A percentile compares a stretch with the other conserved stretches of the same genome.
Conservation (phyloP, 2,329 filamentous ascomycete species). For the Aspergillus costaricaensis region DNA sequence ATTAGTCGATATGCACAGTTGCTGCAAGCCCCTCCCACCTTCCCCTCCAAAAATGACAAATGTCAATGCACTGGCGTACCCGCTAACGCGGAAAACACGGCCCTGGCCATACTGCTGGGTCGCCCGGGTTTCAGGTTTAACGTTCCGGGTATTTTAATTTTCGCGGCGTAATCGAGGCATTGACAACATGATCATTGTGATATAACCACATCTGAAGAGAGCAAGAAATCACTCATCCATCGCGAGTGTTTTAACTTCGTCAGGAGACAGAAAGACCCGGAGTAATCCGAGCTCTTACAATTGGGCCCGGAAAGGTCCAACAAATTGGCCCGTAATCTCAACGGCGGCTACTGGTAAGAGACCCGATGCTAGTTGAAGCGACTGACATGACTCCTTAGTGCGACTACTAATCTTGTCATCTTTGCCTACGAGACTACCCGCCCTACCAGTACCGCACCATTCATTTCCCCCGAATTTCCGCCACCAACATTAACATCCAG, state of each 20-base stretch:
- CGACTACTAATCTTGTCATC: neutral
- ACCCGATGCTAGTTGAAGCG: neutral
- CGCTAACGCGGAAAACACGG: conserved; percentile 33
- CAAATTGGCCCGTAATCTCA: neutral
- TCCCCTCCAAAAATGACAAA: conserved; percentile 9
- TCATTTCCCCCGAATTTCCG: neutral
- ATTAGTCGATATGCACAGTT: neutral
- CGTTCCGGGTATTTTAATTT: conserved; percentile 6
- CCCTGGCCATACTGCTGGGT: conserved; percentile 32
- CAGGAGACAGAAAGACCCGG: neutral
- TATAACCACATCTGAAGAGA: neutral
- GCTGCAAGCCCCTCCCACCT: conserved; percentile 16
- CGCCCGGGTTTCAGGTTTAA: conserved; percentile 30
- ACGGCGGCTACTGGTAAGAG: neutral
- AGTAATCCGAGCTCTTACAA: neutral
- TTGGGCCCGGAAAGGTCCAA: neutral
- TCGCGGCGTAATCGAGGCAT: neutral
- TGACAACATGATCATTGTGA: neutral
- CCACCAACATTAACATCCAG: neutral
- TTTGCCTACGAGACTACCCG: neutral
- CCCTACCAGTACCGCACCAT: neutral
- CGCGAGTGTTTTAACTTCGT: too few species aligned
- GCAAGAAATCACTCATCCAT: neutral
- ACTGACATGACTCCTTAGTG: neutral
- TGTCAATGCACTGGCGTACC: conserved; percentile 17